phyloP scores from a whole-genome alignment of 441 rosid genomes.

The Codiaeum variegatum region DNA sequence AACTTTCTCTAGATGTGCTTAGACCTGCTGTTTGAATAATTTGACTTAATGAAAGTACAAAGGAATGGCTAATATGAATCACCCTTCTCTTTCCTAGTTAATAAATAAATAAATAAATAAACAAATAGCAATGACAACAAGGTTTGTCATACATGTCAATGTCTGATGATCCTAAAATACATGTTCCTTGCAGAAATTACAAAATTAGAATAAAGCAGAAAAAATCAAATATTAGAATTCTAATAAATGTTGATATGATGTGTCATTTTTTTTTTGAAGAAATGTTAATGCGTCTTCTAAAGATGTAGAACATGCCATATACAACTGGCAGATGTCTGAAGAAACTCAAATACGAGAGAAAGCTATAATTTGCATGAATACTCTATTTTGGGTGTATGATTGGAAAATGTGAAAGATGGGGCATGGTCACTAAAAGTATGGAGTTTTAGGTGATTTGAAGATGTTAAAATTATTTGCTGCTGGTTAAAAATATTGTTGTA shows the following conservation, averaged over 20 bases:
- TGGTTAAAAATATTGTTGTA: background rate
- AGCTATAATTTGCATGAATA: background rate
- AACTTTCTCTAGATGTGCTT: constrained; percentile 8
- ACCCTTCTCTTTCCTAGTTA: too few relatives aligned
- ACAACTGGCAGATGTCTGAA: background rate
- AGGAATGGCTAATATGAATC: too few relatives aligned
- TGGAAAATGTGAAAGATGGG: background rate
- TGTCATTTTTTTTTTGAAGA: background rate
- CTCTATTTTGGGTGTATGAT: background rate
- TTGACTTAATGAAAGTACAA: background rate
- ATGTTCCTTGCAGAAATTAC: background rate
- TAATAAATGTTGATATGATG: background rate
- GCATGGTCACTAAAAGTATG: background rate
- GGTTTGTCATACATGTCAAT: background rate
- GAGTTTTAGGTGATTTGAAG: background rate
- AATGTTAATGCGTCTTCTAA: background rate
- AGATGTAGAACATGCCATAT: background rate
- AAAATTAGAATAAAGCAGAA: background rate
- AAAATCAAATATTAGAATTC: background rate
- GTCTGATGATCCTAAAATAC: background rate
- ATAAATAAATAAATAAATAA: too few relatives aligned
- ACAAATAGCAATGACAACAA: too few relatives aligned
- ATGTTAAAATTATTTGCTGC: too few relatives aligned
- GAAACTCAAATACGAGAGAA: background rate
- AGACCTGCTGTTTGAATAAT: background rate